Evolutionary conservation across 345 rosid species (phyloP).

Genomic region (Laguncularia racemosa): DNA sequence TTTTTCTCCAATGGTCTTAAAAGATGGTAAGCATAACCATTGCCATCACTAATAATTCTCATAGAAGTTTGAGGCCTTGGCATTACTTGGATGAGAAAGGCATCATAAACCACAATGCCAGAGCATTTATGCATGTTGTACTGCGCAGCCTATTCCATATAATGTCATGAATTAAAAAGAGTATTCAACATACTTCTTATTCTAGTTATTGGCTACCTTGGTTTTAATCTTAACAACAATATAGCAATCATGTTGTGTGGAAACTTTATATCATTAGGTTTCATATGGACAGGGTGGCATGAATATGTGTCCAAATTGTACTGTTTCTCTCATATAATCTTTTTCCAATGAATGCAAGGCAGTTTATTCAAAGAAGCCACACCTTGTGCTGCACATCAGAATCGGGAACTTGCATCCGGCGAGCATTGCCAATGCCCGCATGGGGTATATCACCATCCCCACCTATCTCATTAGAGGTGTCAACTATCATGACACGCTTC

Average conservation of each 20-base stretch:
- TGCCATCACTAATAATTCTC: too few relatives aligned
- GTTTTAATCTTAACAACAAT: too few relatives aligned
- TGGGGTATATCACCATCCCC: constrained; percentile 98
- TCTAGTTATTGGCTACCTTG: neutral
- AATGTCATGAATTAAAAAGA: too few relatives aligned
- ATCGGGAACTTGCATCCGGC: constrained; percentile 94
- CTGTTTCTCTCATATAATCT: too few relatives aligned
- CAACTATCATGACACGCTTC: constrained; percentile 91
- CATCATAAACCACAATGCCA: neutral
- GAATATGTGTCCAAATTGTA: too few relatives aligned
- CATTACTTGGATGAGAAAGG: neutral
- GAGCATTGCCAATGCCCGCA: constrained; percentile 86
- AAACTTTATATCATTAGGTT: too few relatives aligned
- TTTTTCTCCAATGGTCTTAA: too few relatives aligned
- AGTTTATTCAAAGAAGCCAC: constrained; percentile 1
- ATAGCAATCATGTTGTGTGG: too few relatives aligned
- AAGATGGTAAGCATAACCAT: too few relatives aligned
- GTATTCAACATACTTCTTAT: neutral
- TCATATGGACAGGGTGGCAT: too few relatives aligned
- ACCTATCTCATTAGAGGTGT: constrained; percentile 92
- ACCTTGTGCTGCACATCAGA: constrained; percentile 87
- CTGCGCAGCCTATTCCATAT: too few relatives aligned
- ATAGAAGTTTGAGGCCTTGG: neutral
- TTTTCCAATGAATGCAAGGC: too few relatives aligned
- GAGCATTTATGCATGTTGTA: neutral